Conservation (phyloP, 176 grass and related monocot genomes). For the Musa acuminata region DNA sequence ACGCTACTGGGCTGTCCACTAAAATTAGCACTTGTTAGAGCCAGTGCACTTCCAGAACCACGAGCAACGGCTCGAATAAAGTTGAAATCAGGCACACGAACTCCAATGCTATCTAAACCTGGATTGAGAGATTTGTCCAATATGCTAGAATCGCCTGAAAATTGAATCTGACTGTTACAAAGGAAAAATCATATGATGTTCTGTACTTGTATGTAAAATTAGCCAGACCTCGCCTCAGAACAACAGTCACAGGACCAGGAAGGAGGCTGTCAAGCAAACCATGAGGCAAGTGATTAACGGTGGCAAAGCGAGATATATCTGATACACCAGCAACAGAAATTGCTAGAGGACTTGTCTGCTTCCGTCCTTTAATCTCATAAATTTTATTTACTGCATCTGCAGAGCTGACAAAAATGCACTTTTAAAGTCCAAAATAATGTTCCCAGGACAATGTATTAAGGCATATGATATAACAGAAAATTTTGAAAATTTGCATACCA, state of each 20-base stretch:
- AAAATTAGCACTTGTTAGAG: constrained; percentile 88
- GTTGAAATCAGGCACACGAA: constrained; percentile 66
- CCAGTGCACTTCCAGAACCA: constrained; percentile 76
- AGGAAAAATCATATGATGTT: neutral
- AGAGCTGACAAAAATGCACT: constrained; percentile 53
- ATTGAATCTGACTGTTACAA: neutral
- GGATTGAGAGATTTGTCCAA: constrained; percentile 80
- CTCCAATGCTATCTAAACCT: constrained; percentile 71
- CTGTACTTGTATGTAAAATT: neutral
- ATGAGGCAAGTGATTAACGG: constrained; percentile 65
- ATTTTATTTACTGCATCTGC: constrained; percentile 68
- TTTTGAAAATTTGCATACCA: neutral
- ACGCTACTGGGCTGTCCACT: constrained; percentile 68
- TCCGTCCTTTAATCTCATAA: constrained; percentile 90
- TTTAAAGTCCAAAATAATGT: constrained; percentile 18
- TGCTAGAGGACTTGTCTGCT: constrained; percentile 65
- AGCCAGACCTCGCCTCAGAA: constrained; percentile 72
- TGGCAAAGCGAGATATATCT: constrained; percentile 67
- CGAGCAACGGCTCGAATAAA: constrained; percentile 62
- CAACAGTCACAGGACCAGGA: constrained; percentile 84
- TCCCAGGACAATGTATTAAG: neutral
- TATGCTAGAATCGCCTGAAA: constrained; percentile 36
- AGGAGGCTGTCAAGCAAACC: constrained; percentile 72
- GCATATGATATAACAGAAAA: constrained; percentile 5
- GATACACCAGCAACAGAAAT: constrained; percentile 86